Base-by-base conservation (phyloP, 1,139 yeast species). In the Kodamaea plutei region DNA sequence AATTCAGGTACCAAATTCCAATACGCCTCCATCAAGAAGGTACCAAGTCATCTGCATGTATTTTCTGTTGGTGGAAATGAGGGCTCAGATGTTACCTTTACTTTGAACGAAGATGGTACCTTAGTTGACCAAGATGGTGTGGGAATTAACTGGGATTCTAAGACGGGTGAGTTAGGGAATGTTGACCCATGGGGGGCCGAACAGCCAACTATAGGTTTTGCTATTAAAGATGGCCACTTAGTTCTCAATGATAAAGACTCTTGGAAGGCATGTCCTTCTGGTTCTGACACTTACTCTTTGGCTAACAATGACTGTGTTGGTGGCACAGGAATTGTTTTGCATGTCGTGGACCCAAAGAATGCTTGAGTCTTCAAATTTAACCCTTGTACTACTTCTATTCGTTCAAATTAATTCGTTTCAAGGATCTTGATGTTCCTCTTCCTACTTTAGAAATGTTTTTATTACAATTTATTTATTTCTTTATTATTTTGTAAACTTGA, bases 51-150 rank as follows among this genome's bases (percentile, higher is more conserved):
- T 44, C 51, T 52, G 8, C 60, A 54, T 23, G 61, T 56, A 6
- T 56, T 58, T 39, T 41, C 56, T 8, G 61, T 58, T 21, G 63
- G 61, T 12, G 63, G 62, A 3, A 22, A 33, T 23, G 54, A 50
- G n/a, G 64, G 63, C 11, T 32, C 40, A 6, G 52, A 40, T 26
- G 43, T 53, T 23, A 33, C 35, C 9, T 47, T 58, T 32, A 41
- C 51, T 7, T 48, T 57, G 41, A 43, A 45, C 19, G 29, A 39
- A 6, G 60, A 56, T 29, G 50, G 52, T 11, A 36, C 58, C 15
- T 52, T 58, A 45, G 45, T 38, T 15, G 64, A 58, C 46, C 56
- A 51, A 36, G 50, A 48, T 31, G 54, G 54, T 8, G 42, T 45
- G 28, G 59, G 53, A n/a, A 40, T 58, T 33, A 43, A 43, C 39